Evolutionary conservation across 2,329 filamentous ascomycete species (phyloP).

Genomic region (Fusarium ramigenum): DNA sequence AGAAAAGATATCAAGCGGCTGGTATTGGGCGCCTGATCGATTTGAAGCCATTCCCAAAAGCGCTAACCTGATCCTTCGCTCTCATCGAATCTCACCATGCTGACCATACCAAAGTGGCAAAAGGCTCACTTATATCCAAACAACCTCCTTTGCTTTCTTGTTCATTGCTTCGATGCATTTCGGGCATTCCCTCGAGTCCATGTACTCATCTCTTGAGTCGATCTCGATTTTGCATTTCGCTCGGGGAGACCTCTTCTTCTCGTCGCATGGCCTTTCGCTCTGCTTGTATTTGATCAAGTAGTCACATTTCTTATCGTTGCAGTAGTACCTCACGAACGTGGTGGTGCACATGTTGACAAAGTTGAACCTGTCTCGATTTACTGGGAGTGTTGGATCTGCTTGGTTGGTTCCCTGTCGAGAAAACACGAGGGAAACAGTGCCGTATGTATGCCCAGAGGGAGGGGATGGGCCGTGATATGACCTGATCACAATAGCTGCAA

Average conservation of each 20-base stretch:
- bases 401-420: not conserved
- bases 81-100: not conserved
- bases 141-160: not conserved
- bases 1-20: no score
- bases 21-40: not conserved
- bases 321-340: not conserved
- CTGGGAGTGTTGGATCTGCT: no score
- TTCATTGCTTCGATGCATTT: not conserved
- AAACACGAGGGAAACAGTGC: not conserved
- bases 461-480: fast-evolving
- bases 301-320: not conserved
- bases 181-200: not conserved
- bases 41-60: not conserved
- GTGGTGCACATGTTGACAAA: not conserved
- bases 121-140: not conserved
- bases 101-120: fast-evolving
- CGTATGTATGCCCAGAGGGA: no score
- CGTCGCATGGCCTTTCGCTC: not conserved
- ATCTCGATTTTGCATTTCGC: not conserved
- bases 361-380: fast-evolving
- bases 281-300: not conserved
- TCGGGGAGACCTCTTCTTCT: not conserved
- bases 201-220: not conserved
- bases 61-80: not conserved
- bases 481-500: not conserved